Percentiles rank a stretch among this genome's conserved stretches.
Conservation (phyloP, 495 filamentous ascomycete species). For the Neurospora sp. region DNA sequence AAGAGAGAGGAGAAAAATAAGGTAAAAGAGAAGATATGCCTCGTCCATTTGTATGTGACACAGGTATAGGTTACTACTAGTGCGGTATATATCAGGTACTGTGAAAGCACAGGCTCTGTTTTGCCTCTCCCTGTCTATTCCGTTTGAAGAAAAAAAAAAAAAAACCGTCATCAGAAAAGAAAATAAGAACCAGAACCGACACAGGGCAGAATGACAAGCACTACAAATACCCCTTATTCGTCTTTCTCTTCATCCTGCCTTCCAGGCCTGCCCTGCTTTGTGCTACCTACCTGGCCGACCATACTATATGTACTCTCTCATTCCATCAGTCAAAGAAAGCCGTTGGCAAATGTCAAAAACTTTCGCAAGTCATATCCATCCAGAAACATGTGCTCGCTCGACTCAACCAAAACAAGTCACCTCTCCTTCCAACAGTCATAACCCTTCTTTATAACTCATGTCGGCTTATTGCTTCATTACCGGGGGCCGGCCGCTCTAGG, state of each 20-base stretch:
- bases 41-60: neutral
- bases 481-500: slow-evolving; percentile 8
- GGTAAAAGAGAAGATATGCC: neutral
- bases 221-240: neutral
- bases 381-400: neutral
- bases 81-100: neutral
- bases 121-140: neutral
- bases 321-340: neutral
- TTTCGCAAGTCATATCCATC: neutral
- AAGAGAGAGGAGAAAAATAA: neutral
- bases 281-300: neutral
- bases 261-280: neutral
- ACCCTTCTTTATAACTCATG: neutral
- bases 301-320: neutral
- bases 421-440: neutral
- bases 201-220: neutral
- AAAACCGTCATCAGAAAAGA: neutral
- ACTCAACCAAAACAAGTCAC: neutral
- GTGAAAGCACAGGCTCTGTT: neutral
- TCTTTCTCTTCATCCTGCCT: neutral
- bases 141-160: neutral
- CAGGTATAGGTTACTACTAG: neutral
- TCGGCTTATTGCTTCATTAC: neutral
- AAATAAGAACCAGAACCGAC: neutral
- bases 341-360: neutral